Conservation (phyloP, 192 early-diverging fungal species). For the Oehlia diaphana region DNA sequence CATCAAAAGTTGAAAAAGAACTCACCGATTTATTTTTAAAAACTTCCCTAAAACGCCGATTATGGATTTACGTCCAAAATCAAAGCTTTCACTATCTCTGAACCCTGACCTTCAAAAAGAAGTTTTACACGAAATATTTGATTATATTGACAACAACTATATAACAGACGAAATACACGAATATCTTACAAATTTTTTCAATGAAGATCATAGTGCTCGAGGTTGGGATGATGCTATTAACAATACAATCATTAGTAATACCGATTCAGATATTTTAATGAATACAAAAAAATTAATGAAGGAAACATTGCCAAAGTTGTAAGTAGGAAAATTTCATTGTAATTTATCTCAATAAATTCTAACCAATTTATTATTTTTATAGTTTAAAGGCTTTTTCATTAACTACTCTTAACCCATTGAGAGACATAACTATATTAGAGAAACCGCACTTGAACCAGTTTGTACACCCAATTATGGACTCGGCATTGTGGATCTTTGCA, state of each 20-base stretch:
- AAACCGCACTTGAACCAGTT: neutral
- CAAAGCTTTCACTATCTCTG: no score
- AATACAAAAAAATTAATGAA: neutral
- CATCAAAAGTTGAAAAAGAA: no score
- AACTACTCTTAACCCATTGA: neutral
- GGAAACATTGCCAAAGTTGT: neutral
- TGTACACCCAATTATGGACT: neutral
- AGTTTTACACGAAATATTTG: no score
- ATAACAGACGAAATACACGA: no score
- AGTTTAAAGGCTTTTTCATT: constrained; percentile 17
- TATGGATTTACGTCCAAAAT: no score
- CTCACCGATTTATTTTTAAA: no score
- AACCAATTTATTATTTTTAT: neutral
- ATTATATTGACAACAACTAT: no score
- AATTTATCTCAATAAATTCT: neutral
- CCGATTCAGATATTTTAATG: neutral
- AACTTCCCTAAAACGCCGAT: no score
- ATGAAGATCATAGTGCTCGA: neutral
- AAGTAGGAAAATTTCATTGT: neutral
- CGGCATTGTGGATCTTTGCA: constrained; percentile 1
- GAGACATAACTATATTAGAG: neutral
- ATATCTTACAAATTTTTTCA: no score
- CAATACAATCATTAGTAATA: neutral
- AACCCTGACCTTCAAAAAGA: no score
- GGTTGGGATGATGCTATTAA: neutral